Evolutionary conservation across 2,329 filamentous ascomycete species (phyloP).

Genomic region (Amauroascus niger): DNA sequence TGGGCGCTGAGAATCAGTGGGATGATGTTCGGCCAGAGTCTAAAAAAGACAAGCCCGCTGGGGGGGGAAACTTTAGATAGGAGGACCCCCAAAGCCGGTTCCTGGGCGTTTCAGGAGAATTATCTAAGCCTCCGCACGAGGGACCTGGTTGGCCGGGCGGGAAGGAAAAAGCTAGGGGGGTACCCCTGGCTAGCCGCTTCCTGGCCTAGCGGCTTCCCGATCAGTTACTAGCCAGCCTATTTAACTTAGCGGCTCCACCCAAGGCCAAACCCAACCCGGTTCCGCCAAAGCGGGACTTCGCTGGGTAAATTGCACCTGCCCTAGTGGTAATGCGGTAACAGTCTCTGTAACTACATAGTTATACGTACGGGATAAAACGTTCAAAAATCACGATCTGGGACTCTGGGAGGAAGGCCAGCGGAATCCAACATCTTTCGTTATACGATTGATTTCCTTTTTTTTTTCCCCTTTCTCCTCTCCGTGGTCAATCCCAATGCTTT

Average conservation of each 20-base stretch:
- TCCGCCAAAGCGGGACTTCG: background rate
- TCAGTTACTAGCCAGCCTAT: background rate
- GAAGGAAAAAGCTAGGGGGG: background rate
- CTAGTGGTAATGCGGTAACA: background rate
- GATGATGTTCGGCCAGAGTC: no score
- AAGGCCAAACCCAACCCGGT: background rate
- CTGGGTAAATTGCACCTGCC: background rate
- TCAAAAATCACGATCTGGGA: no score
- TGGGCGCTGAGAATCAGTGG: background rate
- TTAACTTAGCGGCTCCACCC: slow-evolving; percentile 2
- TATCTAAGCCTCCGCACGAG: background rate
- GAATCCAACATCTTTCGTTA: no score
- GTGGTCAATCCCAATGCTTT: no score
- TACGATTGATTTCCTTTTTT: no score
- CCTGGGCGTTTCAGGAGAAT: slow-evolving; percentile 3
- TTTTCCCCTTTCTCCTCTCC: no score
- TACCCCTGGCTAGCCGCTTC: background rate
- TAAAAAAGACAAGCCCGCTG: no score
- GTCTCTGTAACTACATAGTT: no score
- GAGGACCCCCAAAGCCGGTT: background rate
- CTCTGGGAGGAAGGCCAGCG: no score
- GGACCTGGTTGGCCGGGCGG: background rate
- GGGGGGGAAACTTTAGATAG: no score
- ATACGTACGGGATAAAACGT: no score
- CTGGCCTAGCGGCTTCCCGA: background rate